These are phyloP conservation scores for Sclerotinia nivalis DNA, from an alignment of 2,329 filamentous ascomycete genomes.

Conservation along the genomic window DNA sequence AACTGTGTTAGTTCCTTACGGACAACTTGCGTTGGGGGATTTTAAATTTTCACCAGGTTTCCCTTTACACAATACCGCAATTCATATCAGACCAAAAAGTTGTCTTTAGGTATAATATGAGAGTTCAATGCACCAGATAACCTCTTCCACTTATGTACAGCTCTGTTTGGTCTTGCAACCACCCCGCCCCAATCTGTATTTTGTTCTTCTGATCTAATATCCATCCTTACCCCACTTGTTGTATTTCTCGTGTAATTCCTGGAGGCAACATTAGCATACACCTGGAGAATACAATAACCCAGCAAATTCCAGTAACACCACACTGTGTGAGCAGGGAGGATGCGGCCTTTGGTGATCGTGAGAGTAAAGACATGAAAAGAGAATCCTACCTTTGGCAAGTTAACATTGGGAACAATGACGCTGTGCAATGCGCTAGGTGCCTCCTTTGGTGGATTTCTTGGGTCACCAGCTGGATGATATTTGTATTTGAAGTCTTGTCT, in stretches of 20 bases:
- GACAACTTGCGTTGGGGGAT: not conserved
- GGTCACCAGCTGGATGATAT: conserved; percentile 71
- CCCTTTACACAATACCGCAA: not conserved
- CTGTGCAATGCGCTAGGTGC: conserved; percentile 94
- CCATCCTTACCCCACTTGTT: conserved; percentile 99
- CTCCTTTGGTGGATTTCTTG: conserved; percentile 72
- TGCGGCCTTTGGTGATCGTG: not conserved
- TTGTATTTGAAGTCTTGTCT: conserved; percentile 62
- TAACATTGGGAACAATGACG: conserved; percentile 91
- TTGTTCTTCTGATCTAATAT: conserved; percentile 48
- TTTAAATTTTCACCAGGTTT: not conserved
- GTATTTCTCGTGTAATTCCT: conserved; percentile 93
- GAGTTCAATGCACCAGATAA: conserved; percentile 11
- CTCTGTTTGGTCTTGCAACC: conserved; percentile 16
- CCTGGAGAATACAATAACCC: not conserved
- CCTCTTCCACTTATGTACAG: conserved; percentile 34
- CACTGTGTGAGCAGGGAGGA: not conserved
- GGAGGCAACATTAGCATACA: conserved; percentile 29
- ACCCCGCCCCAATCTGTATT: conserved; percentile 10
- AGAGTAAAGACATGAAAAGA: not conserved
- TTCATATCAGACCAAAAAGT: not conserved
- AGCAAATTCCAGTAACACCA: not conserved
- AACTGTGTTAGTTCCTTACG: not conserved
- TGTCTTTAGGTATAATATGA: conserved; percentile 6
- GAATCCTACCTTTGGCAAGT: conserved; percentile 76